These are phyloP conservation scores for Talaromyces thailandensis DNA, from an alignment of 495 filamentous ascomycete genomes.

Conservation along the genomic window DNA sequence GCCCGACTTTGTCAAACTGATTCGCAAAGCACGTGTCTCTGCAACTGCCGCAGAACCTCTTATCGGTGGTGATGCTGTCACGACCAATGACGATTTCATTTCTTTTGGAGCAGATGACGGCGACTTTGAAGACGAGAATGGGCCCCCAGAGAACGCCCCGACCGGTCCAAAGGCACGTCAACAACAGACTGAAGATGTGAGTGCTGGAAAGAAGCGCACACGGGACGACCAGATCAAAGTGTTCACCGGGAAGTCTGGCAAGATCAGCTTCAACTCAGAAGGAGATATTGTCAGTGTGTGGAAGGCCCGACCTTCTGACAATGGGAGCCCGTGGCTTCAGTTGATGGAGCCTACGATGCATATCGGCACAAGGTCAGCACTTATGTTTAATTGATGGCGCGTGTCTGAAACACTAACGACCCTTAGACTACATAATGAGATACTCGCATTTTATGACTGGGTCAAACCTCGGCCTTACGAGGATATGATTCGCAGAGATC, in stretches of 20 bases:
- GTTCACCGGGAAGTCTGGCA: slow-evolving; percentile 30
- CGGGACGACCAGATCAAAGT: slow-evolving; percentile 58
- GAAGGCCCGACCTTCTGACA: slow-evolving; percentile 31
- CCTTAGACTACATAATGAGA: slow-evolving; percentile 65
- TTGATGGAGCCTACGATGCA: slow-evolving; percentile 19
- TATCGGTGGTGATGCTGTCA: slow-evolving; percentile 42
- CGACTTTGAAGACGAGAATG: slow-evolving; percentile 10
- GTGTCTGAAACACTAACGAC: neutral
- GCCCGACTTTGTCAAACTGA: slow-evolving; percentile 76
- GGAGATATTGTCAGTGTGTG: slow-evolving; percentile 51
- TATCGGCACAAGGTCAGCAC: slow-evolving; percentile 23
- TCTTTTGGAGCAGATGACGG: slow-evolving; percentile 61
- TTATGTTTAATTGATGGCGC: neutral
- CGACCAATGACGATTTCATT: slow-evolving; percentile 71
- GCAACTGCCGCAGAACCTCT: slow-evolving; percentile 20
- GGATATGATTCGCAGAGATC: slow-evolving; percentile 56
- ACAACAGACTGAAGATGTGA: slow-evolving; percentile 35
- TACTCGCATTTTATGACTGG: slow-evolving; percentile 80
- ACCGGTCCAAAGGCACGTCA: slow-evolving; percentile 20
- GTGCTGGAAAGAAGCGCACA: slow-evolving; percentile 53
- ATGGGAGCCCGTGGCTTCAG: slow-evolving; percentile 54
- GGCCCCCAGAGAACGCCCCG: slow-evolving; percentile 28
- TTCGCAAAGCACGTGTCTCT: slow-evolving; percentile 68
- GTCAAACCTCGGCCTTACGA: slow-evolving; percentile 72
- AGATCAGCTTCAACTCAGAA: slow-evolving; percentile 30